Conservation (phyloP, 345 rosid species). For the Lepidium sativum region DNA sequence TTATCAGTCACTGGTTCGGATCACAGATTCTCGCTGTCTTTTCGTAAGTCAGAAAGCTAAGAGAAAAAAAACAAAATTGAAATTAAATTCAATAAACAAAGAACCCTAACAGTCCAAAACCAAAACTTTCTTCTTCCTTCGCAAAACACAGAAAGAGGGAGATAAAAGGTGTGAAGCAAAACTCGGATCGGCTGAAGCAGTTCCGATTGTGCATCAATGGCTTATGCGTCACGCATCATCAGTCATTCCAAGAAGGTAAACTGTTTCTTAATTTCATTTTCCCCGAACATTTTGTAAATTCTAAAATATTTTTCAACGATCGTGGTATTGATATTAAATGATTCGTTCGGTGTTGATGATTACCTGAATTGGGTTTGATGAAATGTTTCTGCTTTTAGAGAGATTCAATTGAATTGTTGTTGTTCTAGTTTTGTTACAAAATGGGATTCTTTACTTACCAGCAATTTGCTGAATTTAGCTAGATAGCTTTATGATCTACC, state of each 20-base stretch:
- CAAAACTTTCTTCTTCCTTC: constrained; percentile 2
- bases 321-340: background rate
- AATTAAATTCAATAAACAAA: background rate
- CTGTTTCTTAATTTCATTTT: background rate
- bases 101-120: constrained; percentile 17
- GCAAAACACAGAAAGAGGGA: background rate
- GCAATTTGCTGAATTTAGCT: background rate
- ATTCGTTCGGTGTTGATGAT: background rate
- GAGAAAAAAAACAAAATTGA: background rate
- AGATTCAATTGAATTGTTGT: too few species aligned
- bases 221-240: constrained; percentile 51
- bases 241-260: constrained; percentile 51
- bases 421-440: background rate
- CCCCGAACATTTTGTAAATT: background rate
- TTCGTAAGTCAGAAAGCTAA: constrained; percentile 10
- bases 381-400: background rate
- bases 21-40: constrained; percentile 14
- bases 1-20: constrained; percentile 5
- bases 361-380: background rate
- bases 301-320: background rate
- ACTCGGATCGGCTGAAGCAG: constrained; percentile 19
- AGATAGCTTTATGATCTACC: background rate
- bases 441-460: background rate
- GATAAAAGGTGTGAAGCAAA: background rate
- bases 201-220: constrained; percentile 30